A percentile compares a stretch with the other conserved stretches of the same genome.
Evolutionary conservation across 208 protist species (phyloP).

Genomic region (Acanthamoeba rhysodes): DNA sequence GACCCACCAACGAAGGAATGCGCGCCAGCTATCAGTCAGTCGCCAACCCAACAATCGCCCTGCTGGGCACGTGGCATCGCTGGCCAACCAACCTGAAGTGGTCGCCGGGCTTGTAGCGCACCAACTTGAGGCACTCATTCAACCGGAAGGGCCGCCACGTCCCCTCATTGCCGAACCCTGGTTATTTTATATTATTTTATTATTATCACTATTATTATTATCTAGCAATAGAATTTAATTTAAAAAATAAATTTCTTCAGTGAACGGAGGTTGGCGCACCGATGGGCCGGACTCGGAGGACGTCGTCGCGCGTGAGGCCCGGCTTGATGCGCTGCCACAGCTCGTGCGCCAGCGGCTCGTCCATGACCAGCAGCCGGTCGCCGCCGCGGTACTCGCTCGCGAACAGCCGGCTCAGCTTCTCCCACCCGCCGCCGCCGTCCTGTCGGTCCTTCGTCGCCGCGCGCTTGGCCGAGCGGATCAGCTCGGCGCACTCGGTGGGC

Average conservation of each 20-base stretch:
- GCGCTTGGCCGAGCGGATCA: neutral
- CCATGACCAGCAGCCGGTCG: conserved; percentile 6
- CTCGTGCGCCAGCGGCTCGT: neutral
- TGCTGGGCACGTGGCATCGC: too few relatives aligned
- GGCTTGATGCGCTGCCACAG: conserved; percentile 13
- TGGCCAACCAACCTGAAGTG: too few relatives aligned
- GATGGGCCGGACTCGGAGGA: neutral
- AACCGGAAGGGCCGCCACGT: conserved; percentile 6
- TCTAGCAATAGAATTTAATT: too few relatives aligned
- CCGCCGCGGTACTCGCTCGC: neutral
- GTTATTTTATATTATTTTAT: too few relatives aligned
- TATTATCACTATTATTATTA: too few relatives aligned
- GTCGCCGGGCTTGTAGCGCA: neutral
- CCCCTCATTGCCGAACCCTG: conserved; percentile 25
- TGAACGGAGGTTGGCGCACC: too few relatives aligned
- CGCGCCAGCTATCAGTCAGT: too few relatives aligned
- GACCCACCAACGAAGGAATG: too few relatives aligned
- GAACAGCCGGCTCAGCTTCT: neutral
- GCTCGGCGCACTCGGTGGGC: neutral
- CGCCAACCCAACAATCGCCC: too few relatives aligned
- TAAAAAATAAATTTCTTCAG: too few relatives aligned
- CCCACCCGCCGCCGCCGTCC: neutral
- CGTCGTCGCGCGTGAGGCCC: neutral
- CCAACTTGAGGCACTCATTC: conserved; percentile 42
- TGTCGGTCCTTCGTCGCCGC: neutral